phyloP scores from a whole-genome alignment of 2,329 filamentous ascomycete genomes.

The Nigrospora sphaerica region DNA sequence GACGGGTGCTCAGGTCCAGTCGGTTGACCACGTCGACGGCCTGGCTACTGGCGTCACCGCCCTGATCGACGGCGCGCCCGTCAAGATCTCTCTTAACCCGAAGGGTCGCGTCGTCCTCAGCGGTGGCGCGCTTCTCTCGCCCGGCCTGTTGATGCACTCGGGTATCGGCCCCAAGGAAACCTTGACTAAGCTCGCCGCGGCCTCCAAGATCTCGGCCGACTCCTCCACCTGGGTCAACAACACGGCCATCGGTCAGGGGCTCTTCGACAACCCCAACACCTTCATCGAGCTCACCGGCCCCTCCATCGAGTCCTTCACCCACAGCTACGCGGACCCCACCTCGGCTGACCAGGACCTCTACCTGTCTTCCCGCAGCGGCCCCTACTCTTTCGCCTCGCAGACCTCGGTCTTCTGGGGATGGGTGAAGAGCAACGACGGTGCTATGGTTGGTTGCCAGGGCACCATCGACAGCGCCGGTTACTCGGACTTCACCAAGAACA shows the following conservation, averaged over 20 bases:
- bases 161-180: conserved; percentile 24
- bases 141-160: conserved; percentile 29
- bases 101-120: conserved; percentile 25
- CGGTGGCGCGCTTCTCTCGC: conserved; percentile 24
- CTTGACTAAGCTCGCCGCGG: conserved; percentile 9
- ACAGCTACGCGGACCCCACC: conserved; percentile 36
- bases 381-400: conserved; percentile 45
- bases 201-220: conserved; percentile 12
- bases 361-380: conserved; percentile 38
- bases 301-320: conserved; percentile 36
- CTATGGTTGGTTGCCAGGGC: conserved; percentile 38
- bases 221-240: conserved; percentile 40
- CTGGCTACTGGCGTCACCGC: conserved; percentile 34
- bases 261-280: conserved; percentile 51
- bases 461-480: conserved; percentile 43
- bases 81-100: conserved; percentile 19
- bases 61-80: conserved; percentile 20
- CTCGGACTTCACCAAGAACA: conserved; percentile 27
- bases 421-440: conserved; percentile 32
- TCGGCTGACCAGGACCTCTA: conserved; percentile 36
- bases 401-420: conserved; percentile 47
- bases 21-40: conserved; percentile 31
- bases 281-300: conserved; percentile 39
- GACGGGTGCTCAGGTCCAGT: conserved; percentile 33
- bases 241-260: conserved; percentile 36